phyloP scores from a whole-genome alignment of 768 basidiomycete genomes.

The Gyrodon lividus region DNA sequence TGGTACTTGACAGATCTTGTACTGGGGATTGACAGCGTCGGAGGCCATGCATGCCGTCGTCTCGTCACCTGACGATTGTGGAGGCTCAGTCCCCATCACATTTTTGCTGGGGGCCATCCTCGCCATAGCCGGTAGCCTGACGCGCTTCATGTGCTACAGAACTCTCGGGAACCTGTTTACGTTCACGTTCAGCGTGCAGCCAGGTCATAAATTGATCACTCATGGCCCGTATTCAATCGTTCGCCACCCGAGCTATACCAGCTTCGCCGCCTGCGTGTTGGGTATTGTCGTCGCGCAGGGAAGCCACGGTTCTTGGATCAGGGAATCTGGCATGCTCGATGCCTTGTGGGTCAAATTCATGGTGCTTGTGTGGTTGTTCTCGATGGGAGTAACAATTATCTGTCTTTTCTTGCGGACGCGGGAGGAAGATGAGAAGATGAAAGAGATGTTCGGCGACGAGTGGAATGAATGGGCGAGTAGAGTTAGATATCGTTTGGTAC shows the following conservation, averaged over 20 bases:
- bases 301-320: conserved; percentile 2
- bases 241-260: conserved; percentile 5
- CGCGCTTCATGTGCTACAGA: conserved; percentile 1
- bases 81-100: neutral
- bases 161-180: conserved; percentile 2
- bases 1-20: neutral
- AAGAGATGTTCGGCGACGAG: conserved; percentile 5
- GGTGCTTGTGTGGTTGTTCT: neutral
- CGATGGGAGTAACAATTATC: neutral
- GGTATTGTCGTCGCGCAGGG: conserved; percentile 2
- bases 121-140: neutral
- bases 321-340: conserved; percentile 3
- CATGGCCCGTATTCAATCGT: conserved; percentile 1
- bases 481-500: conserved; percentile 4
- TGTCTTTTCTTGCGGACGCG: neutral
- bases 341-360: neutral
- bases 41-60: neutral
- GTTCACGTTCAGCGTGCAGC: conserved; percentile 1
- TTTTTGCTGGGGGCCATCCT: neutral
- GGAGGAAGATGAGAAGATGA: conserved; percentile 8
- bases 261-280: neutral
- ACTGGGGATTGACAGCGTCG: neutral
- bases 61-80: neutral
- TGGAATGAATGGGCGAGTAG: conserved; percentile 3
- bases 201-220: neutral